Percentiles rank a stretch among this genome's conserved stretches.
Conservation (phyloP, 345 rosid species). For the Angophora floribunda region DNA sequence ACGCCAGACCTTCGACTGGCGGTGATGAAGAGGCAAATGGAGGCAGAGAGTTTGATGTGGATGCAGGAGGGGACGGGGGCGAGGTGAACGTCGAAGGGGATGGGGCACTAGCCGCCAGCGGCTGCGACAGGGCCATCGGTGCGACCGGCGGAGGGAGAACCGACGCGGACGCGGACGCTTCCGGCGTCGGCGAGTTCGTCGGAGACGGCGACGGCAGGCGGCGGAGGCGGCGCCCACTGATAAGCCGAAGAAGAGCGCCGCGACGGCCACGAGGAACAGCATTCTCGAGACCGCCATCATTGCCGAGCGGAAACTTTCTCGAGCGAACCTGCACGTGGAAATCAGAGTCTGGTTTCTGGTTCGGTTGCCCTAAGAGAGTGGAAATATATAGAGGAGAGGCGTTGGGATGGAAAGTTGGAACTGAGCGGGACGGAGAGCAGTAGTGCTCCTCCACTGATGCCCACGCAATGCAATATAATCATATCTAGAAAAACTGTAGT, state of each 20-base stretch:
- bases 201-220: not conserved
- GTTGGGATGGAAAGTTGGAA: not conserved
- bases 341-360: not conserved
- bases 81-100: not conserved
- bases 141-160: not conserved
- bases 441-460: not conserved
- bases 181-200: not conserved
- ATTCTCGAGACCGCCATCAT: not conserved
- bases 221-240: not conserved
- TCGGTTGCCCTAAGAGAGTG: not conserved
- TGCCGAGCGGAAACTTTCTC: not conserved
- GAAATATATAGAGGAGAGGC: not conserved
- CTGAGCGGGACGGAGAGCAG: not conserved
- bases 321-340: not conserved
- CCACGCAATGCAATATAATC: not conserved
- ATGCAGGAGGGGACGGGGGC: not conserved
- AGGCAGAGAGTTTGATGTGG: not conserved
- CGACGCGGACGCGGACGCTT: not conserved
- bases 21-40: not conserved
- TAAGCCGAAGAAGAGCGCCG: not conserved
- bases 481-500: not conserved
- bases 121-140: not conserved
- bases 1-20: not conserved
- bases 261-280: not conserved
- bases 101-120: rapidly evolving